Conservation (phyloP, 305 asterid genomes). For the Fraxinus dipetala region DNA sequence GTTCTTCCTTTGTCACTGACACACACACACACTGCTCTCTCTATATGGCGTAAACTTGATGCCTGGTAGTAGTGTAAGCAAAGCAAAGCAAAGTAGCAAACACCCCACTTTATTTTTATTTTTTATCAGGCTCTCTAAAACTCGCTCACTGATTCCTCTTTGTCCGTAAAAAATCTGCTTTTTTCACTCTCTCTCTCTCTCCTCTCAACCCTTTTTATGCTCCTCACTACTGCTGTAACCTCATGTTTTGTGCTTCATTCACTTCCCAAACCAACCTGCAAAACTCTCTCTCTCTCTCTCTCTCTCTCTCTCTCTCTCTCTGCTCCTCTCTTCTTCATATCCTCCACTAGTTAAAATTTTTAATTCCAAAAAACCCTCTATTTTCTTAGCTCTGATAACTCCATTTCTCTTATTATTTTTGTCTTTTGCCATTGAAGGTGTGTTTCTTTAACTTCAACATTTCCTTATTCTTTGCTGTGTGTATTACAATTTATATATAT, state of each 20-base stretch:
- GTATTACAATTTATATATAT: neutral
- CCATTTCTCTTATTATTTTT: slow-evolving; percentile 10
- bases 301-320: slow-evolving; percentile 26
- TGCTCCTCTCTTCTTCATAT: slow-evolving; percentile 26
- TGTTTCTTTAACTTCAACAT: slow-evolving; percentile 2
- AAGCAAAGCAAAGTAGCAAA: slow-evolving; percentile 33
- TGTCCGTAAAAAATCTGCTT: slow-evolving; percentile 10
- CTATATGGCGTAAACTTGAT: slow-evolving; percentile 43
- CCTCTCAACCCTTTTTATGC: slow-evolving; percentile 31
- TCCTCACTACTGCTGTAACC: slow-evolving; percentile 44
- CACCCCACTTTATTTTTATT: slow-evolving; percentile 27
- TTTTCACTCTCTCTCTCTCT: neutral
- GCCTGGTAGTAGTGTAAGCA: slow-evolving; percentile 56
- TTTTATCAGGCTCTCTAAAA: slow-evolving; percentile 11
- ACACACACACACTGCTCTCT: slow-evolving; percentile 32
- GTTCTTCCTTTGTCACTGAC: slow-evolving; percentile 29
- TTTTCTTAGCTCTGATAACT: slow-evolving; percentile 21
- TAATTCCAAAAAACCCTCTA: neutral
- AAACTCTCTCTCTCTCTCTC: slow-evolving; percentile 28
- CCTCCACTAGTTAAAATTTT: neutral
- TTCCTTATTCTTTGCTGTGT: slow-evolving; percentile 20
- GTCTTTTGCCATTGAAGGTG: slow-evolving; percentile 24
- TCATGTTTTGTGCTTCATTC: slow-evolving; percentile 44
- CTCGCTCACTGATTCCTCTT: slow-evolving; percentile 21
- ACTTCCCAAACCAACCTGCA: slow-evolving; percentile 41